Conservation (phyloP, 2,329 filamentous ascomycete species). For the Cercospora beticola region DNA sequence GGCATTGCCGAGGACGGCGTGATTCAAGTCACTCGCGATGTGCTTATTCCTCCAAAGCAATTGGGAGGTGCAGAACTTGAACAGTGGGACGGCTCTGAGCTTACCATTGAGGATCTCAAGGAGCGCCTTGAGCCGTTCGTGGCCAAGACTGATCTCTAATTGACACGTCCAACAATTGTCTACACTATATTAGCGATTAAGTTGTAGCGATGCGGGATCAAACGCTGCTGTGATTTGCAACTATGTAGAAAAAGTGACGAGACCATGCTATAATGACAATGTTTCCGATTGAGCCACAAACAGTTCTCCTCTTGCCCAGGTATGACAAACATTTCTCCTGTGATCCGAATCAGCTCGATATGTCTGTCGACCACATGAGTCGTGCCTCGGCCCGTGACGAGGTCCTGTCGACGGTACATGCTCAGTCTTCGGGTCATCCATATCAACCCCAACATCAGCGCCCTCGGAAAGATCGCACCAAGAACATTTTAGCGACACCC, state of each 20-base stretch:
- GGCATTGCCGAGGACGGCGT: conserved; percentile 76
- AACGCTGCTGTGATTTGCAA: background rate
- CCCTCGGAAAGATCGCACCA: background rate
- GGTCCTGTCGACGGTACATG: background rate
- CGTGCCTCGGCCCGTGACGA: conserved; percentile 2
- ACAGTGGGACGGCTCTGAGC: conserved; percentile 50
- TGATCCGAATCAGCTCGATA: background rate
- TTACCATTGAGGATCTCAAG: conserved; percentile 62
- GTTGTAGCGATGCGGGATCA: background rate
- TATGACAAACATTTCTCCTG: background rate
- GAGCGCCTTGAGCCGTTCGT: conserved; percentile 53
- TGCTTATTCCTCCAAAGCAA: conserved; percentile 74
- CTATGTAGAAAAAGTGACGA: conserved; percentile 2
- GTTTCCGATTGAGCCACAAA: background rate
- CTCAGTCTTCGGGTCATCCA: conserved; percentile 7
- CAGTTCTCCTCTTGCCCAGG: background rate
- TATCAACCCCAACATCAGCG: background rate
- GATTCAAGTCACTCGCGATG: conserved; percentile 70
- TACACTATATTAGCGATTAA: background rate
- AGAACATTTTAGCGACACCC: conserved; percentile 5
- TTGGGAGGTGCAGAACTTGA: conserved; percentile 42
- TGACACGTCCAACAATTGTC: background rate
- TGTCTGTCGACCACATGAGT: background rate
- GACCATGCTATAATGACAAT: background rate
- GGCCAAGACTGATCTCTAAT: conserved; percentile 34